These are phyloP conservation scores for Macrolepiota albuminosa DNA, from an alignment of 768 basidiomycete genomes.

Conservation along the genomic window DNA sequence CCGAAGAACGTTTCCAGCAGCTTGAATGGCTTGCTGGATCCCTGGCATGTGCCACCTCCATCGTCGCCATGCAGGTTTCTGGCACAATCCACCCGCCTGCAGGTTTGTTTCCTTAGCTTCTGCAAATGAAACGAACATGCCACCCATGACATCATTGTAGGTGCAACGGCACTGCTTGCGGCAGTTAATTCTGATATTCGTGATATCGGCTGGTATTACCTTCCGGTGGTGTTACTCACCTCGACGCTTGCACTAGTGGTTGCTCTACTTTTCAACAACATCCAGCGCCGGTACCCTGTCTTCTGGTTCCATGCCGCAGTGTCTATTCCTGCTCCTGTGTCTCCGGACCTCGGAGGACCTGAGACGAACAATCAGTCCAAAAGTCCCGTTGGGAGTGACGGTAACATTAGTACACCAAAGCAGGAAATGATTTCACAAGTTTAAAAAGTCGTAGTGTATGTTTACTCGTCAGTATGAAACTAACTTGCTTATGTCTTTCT, in stretches of 20 bases:
- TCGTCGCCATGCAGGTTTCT: constrained; percentile 50
- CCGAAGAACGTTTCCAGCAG: constrained; percentile 36
- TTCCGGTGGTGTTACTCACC: constrained; percentile 47
- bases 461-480: neutral
- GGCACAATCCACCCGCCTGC: constrained; percentile 51
- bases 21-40: constrained; percentile 47
- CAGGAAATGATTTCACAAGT: constrained; percentile 6
- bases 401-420: constrained; percentile 2
- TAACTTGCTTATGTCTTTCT: neutral
- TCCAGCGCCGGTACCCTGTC: constrained; percentile 44
- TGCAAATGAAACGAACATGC: neutral
- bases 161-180: constrained; percentile 51
- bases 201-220: constrained; percentile 46
- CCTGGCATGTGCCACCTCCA: constrained; percentile 34
- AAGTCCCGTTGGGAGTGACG: neutral
- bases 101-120: constrained; percentile 21
- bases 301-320: constrained; percentile 37
- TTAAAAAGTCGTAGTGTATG: neutral
- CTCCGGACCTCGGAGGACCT: constrained; percentile 13
- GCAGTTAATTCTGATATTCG: constrained; percentile 36
- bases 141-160: constrained; percentile 14
- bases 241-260: constrained; percentile 38
- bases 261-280: constrained; percentile 45
- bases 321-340: constrained; percentile 13
- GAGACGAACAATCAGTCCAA: neutral